Base-by-base conservation (phyloP, 139 green algal genomes). In the Chlamydomonas sphaeroides region DNA sequence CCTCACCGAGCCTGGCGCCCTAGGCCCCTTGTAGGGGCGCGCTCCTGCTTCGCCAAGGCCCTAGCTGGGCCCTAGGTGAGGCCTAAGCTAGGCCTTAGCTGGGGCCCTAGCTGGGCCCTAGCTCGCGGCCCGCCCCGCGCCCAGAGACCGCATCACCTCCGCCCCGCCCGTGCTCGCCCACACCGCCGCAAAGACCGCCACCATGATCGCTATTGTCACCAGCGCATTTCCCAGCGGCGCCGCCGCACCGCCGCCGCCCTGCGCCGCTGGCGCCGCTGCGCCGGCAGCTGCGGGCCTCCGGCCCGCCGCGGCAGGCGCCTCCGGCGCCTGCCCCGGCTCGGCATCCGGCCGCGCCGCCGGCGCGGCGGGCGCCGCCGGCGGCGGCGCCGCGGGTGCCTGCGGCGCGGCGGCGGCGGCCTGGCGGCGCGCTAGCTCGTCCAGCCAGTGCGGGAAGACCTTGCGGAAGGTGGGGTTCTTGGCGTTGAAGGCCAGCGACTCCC, bases 391-490 rank as follows among this genome's bases (percentile, higher is more conserved):
- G 10, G 67, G 33, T 3, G 67, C 41, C 11, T 26, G 39, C 79
- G 67, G 69, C 45, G 69, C 70, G 61, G 61, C 73, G 10, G 49
- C 68, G 21, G 74, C 57, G 5, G 76, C 85, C 38, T 78, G 28
- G 18, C 73, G 80, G 70, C 84, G 62, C 61, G 92, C 73, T 36
- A 85, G 72, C 84, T 87, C 68, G 65, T 93, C 85, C 11, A 93
- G 68, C 83, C 86, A 93, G 5, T 94, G 79, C 0, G 95, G 95
- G 77, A 98, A 98, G 25, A 98, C 80, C 86, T 95, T 95, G 17
- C 88, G 61, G 88, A 98, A 98, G 30, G 80, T 91, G 4, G 90
- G 68, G 81, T 91, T 94, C 35, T 89, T 92, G 28, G 84, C 75
- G 80, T 97, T 98, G 85, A 88, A 94, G 10, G 88, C 90, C 36